A percentile compares a stretch with the other conserved stretches of the same genome.
These are phyloP conservation scores for Magnusiomyces magnusii DNA, from an alignment of 1,139 yeast species.

Conservation along the genomic window DNA sequence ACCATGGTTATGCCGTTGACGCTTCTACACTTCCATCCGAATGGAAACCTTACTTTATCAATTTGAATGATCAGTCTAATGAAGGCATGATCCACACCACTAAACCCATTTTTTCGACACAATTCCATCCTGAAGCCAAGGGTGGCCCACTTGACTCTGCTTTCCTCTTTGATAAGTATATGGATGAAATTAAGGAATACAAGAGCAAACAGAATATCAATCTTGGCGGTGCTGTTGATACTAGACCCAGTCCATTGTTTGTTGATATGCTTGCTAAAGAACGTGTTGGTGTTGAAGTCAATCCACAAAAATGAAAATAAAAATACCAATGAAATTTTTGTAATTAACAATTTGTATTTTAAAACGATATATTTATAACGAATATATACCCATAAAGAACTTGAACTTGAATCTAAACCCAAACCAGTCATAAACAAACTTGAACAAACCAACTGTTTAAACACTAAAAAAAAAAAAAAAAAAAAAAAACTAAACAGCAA, in stretches of 20 bases:
- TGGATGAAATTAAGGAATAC: constrained; percentile 57
- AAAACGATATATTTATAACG: not conserved
- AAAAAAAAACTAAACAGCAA: not conserved
- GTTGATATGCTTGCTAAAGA: constrained; percentile 80
- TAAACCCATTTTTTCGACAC: constrained; percentile 90
- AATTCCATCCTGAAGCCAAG: constrained; percentile 98
- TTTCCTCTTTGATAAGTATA: constrained; percentile 83
- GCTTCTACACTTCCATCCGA: constrained; percentile 63
- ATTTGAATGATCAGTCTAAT: constrained; percentile 89
- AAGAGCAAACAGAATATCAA: constrained; percentile 35
- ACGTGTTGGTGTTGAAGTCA: constrained; percentile 51
- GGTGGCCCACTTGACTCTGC: constrained; percentile 97
- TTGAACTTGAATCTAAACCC: not conserved
- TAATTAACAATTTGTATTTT: not conserved
- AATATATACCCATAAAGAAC: not conserved
- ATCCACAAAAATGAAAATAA: constrained; percentile 23
- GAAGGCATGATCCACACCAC: constrained; percentile 91
- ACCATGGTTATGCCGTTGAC: constrained; percentile 98
- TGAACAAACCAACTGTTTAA: not conserved
- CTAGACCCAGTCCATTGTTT: constrained; percentile 48
- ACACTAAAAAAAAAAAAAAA: not conserved
- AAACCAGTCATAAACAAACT: not conserved
- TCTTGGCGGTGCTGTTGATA: constrained; percentile 36
- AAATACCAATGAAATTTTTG: no score
- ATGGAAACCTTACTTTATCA: constrained; percentile 81